Evolutionary conservation across 208 protist species (phyloP), one percentile per base, ranked within the genome.

Genomic region (Trichomonas vaginalis): DNA sequence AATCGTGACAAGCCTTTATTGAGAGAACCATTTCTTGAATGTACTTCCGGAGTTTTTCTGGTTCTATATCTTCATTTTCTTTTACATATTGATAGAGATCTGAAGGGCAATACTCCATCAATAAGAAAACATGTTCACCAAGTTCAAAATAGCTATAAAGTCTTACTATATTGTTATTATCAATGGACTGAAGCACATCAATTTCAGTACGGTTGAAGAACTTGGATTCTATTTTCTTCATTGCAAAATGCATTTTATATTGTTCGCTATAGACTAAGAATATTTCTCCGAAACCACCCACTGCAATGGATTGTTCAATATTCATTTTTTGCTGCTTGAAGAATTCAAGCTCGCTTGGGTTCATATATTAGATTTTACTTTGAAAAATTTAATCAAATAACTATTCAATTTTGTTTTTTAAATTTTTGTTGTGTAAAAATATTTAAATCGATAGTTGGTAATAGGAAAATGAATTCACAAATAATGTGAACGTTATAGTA

Each of bases 1-100:
- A 96, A 37, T 97, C 96, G 96, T 98, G 98, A 96, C 97, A 98
- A 96, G 37, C 27, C 6, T 40, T 83, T 10, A 83, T 83, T 83
- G 79, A 83, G 12, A 42, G 35, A n/a, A 83, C 37, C 2, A 83
- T 17, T 8, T 45, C 79, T 10, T 83, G 12, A n/a, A 21, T 37
- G 37, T 40, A 83, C 79, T 83, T 45, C 8, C 6, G n/a, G 2
- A 37, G 17, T 12, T 35, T 80, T n/a, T 15, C 79, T 23, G 79
- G 27, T 42, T 42, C 35, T 15, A 17, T 37, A 21, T 40, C 79
- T 23, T 40, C 37, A 12, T 4, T 42, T 12, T 83, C 15, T 3
- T 12, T 17, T 37, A 83, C n/a, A 42, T 37, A 0, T 1, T 45
- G 37, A 42, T 45, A 42, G 35, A 42, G 40, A 12, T 40, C 79